A percentile compares a stretch with the other conserved stretches of the same genome.
Evolutionary conservation across 371 early-diverging fungal species (phyloP).

Genomic region (Actinomortierella ambigua): DNA sequence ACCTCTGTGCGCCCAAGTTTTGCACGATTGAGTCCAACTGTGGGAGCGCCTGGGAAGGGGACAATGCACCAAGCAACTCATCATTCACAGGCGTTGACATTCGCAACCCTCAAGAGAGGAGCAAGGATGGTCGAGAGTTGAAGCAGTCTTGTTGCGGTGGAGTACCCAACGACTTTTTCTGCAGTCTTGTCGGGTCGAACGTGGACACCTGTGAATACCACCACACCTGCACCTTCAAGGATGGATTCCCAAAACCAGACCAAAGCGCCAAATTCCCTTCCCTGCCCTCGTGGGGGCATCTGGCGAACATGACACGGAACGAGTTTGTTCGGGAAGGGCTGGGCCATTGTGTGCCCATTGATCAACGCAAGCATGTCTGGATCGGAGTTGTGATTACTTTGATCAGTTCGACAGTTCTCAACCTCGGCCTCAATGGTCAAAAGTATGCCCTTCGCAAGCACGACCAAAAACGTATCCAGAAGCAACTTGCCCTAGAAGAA

Average conservation of each 20-base stretch:
- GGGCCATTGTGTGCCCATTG: slow-evolving; percentile 49
- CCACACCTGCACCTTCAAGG: slow-evolving; percentile 24
- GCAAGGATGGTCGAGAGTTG: background rate
- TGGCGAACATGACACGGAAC: background rate
- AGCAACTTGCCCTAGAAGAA: slow-evolving; percentile 31
- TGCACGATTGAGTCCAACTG: slow-evolving; percentile 67
- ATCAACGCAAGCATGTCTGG: slow-evolving; percentile 56
- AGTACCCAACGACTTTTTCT: slow-evolving; percentile 36
- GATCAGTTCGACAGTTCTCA: slow-evolving; percentile 73
- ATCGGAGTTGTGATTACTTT: slow-evolving; percentile 79
- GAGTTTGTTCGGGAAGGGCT: slow-evolving; percentile 7
- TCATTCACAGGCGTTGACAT: slow-evolving; percentile 5
- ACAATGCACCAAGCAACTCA: slow-evolving; percentile 42
- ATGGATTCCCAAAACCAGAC: background rate
- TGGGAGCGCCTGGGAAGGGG: slow-evolving; percentile 55
- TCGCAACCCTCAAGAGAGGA: too few species aligned
- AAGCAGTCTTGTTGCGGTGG: slow-evolving; percentile 56
- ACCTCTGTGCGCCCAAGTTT: slow-evolving; percentile 54
- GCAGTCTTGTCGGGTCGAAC: slow-evolving; percentile 47
- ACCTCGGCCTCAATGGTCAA: slow-evolving; percentile 88
- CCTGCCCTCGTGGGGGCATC: background rate
- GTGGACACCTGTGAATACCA: slow-evolving; percentile 52
- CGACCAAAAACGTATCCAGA: slow-evolving; percentile 47
- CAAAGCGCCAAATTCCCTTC: too few species aligned
- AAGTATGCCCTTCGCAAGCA: slow-evolving; percentile 76